Evolutionary conservation across 371 early-diverging fungal genomes (phyloP), one percentile per base, ranked within the genome.

Genomic region (Rhizopus delemar): DNA sequence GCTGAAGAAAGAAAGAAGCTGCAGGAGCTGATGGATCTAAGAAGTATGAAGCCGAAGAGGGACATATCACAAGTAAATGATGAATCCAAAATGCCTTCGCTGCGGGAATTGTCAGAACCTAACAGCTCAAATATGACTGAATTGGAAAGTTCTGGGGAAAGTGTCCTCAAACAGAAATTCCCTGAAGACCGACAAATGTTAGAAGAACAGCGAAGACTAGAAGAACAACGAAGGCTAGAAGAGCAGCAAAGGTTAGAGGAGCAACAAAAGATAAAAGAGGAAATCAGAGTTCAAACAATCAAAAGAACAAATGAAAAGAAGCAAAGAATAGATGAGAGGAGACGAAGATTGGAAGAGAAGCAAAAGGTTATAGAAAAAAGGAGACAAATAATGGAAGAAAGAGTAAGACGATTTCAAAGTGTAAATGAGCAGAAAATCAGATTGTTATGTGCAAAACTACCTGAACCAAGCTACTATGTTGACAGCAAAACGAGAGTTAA

Each of bases 161-260:
- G 34, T 4, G 28, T 46, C 28, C 16, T 16, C n/a, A 36, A 34
- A 41, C 50, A 49, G 41, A 29, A 55, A 51, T 33, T 43, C 35
- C 56, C 45, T 7, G 50, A 41, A 6, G 33, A 51, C 36, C 31
- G 35, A 51, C 29, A 33, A n/a, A 15, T 3, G 9, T 13, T 16
- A 32, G 49, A 53, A 39, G 34, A 35, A 49, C 15, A 29, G 50
- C 39, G 29, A 48, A 34, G 31, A 16, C 29, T 55, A 3, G 54
- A 54, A 60, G 52, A 52, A 33, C 52, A 57, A 46, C 61, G 56
- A 35, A 28, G 39, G 46, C 33, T 56, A 29, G 45, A 39, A 15
- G 22, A 22, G 22, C 22, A 22, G 2, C 22, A 22, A 22, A 22
- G 53, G 16, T 54, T 33, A 4, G 61, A 58, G 1, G 57, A 69